Evolutionary conservation across 768 basidiomycete genomes (phyloP), one percentile per base, ranked within the genome.

Genomic region (Lactarius hatsudake): DNA sequence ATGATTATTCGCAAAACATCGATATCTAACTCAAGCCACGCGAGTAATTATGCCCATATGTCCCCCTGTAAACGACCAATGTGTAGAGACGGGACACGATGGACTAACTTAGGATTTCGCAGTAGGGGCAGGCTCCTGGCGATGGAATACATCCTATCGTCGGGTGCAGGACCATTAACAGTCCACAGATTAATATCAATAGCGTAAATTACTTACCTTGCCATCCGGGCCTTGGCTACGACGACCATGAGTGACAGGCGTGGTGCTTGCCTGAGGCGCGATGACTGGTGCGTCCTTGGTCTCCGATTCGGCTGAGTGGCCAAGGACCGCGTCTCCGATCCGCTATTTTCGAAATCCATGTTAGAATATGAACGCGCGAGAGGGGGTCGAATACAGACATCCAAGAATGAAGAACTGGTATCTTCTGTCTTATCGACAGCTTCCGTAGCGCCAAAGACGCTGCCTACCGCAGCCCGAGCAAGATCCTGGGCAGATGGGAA

Each of bases 111-210:
- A 65, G 38, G 48, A 45, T 23, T 53, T 53, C 61, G 32, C 26
- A 38, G 36, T 10, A 54, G 45, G 48, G 5, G 30, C n/a, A 0
- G n/a, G 32, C 1, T 12, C 48, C 1, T 55, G 32, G 17, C 7
- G 34, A 26, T 6, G 62, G 58, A 28, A 63, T 12, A 58, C 30
- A 32, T 67, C 66, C 62, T 67, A 20, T 67, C 62, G 57, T 53
- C 13, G 9, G 38, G 40, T 10, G 20, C 12, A 13, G 9, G n/a
- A 51, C 63, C 57, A 67, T 48, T 18, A 63, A 34, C 45, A 3
- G 3, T 1, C 18, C 12, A 15, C 7, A 28, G 20, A 38, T 26
- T 36, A 30, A 53, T 28, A 3, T 40, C 10, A 20, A 56, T 42
- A 34, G 38, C 23, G 51, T 13, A 15, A 23, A 28, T 6, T 17